These are phyloP conservation scores for Asterochloris erici DNA, from an alignment of 139 green algal species.

Conservation along the genomic window DNA sequence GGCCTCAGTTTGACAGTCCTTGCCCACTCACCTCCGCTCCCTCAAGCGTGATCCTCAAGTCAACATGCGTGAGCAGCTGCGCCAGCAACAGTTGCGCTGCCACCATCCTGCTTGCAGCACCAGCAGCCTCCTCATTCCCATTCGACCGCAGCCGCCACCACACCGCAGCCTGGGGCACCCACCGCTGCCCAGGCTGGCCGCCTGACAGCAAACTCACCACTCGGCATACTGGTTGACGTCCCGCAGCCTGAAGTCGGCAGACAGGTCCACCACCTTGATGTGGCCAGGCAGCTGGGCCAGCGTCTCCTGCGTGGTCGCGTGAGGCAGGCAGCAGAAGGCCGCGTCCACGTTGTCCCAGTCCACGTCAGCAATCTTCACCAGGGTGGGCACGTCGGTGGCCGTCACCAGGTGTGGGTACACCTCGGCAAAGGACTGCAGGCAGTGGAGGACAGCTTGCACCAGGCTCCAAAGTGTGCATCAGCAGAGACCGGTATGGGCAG, in stretches of 20 bases:
- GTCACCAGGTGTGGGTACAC: constrained; percentile 90
- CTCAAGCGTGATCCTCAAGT: no score
- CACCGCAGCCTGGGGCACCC: no score
- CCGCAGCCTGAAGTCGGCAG: constrained; percentile 91
- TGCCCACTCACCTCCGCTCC: no score
- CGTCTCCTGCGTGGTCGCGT: constrained; percentile 93
- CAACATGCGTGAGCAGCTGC: no score
- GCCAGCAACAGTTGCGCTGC: no score
- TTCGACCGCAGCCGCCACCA: no score
- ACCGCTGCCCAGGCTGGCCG: no score
- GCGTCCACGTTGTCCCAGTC: constrained; percentile 81
- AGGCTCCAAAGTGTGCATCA: neutral
- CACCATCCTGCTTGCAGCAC: no score
- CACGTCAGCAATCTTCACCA: constrained; percentile 90
- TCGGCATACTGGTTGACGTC: constrained; percentile 83
- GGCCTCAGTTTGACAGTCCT: no score
- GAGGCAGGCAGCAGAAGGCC: constrained; percentile 97
- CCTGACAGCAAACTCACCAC: constrained; percentile 60
- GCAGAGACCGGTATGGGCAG: neutral
- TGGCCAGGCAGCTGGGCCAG: constrained; percentile 72
- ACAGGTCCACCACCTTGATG: constrained; percentile 95
- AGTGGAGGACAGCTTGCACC: neutral
- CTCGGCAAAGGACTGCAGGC: constrained; percentile 69
- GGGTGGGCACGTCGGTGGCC: constrained; percentile 54
- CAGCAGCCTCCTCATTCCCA: no score